Conservation (phyloP, 176 grass and related monocot genomes). For the Phoenix dactylifera region DNA sequence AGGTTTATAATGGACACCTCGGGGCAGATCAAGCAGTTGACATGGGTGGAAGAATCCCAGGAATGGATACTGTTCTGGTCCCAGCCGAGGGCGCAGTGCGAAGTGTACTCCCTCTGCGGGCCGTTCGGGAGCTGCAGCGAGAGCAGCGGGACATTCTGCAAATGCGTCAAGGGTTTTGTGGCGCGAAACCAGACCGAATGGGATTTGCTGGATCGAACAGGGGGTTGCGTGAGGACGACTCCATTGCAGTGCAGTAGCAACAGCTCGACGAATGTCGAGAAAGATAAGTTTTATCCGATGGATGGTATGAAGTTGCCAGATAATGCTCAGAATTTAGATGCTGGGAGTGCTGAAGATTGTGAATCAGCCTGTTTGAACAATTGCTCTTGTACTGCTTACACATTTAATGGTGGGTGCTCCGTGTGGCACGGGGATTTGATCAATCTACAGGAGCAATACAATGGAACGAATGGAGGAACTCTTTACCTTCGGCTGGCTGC, state of each 20-base stretch:
- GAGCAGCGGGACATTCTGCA: constrained; percentile 32
- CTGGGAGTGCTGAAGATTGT: constrained; percentile 31
- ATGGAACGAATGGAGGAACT: no score
- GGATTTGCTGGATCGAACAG: constrained; percentile 36
- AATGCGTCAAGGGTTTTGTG: constrained; percentile 50
- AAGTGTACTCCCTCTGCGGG: constrained; percentile 57
- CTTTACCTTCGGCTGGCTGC: no score
- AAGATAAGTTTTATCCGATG: constrained; percentile 59
- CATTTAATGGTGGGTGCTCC: no score
- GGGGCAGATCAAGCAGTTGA: not conserved
- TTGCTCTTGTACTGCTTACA: no score
- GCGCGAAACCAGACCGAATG: constrained; percentile 34
- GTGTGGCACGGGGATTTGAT: no score
- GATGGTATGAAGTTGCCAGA: constrained; percentile 28
- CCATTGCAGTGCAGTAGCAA: constrained; percentile 45
- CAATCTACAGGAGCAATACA: no score
- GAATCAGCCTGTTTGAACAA: constrained; percentile 34
- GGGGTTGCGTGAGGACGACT: constrained; percentile 51
- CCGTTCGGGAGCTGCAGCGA: constrained; percentile 54
- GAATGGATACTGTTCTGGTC: constrained; percentile 22
- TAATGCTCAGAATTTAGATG: constrained; percentile 25
- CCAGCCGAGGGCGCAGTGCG: constrained; percentile 43
- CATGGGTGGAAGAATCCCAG: not conserved
- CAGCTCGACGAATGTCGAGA: constrained; percentile 11
- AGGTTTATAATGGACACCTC: no score